Evolutionary conservation across 1,284 basidiomycete species (phyloP).

Genomic region (Coniophora puteana): DNA sequence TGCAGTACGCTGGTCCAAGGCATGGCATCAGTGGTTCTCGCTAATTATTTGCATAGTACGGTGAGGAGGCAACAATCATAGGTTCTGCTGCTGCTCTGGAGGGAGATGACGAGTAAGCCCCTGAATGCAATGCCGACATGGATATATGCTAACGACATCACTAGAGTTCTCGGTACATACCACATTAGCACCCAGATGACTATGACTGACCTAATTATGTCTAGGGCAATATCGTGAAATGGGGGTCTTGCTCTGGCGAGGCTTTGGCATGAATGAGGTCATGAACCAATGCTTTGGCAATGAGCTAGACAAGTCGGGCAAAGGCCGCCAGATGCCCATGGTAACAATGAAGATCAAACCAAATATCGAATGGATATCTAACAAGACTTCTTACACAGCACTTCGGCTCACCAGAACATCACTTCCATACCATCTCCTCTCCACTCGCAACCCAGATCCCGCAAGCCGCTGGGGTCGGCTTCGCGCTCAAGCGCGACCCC

Average conservation of each 20-base stretch:
- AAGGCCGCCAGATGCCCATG: constrained; percentile 88
- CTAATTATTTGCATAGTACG: constrained; percentile 49
- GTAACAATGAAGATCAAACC: constrained; percentile 38
- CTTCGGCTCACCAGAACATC: constrained; percentile 79
- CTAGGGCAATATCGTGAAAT: constrained; percentile 85
- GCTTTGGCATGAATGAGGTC: constrained; percentile 66
- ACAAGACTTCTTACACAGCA: constrained; percentile 47
- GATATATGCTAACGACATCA: background rate
- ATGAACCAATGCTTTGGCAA: constrained; percentile 93
- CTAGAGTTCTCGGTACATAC: constrained; percentile 56
- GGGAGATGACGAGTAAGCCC: constrained; percentile 80
- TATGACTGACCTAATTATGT: background rate
- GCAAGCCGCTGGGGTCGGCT: constrained; percentile 92
- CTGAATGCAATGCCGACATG: background rate
- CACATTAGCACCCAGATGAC: background rate
- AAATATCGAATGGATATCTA: constrained; percentile 4
- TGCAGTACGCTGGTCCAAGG: constrained; percentile 43
- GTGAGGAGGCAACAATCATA: constrained; percentile 90
- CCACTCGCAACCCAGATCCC: constrained; percentile 96
- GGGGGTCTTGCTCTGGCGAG: constrained; percentile 88
- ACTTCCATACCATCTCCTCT: constrained; percentile 93
- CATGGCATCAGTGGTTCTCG: constrained; percentile 7
- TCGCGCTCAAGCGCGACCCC: constrained; percentile 82
- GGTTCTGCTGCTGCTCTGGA: constrained; percentile 86
- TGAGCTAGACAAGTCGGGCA: constrained; percentile 75